phyloP scores from a whole-genome alignment of 208 protist species.

The Dictyostelium gargantuum region DNA sequence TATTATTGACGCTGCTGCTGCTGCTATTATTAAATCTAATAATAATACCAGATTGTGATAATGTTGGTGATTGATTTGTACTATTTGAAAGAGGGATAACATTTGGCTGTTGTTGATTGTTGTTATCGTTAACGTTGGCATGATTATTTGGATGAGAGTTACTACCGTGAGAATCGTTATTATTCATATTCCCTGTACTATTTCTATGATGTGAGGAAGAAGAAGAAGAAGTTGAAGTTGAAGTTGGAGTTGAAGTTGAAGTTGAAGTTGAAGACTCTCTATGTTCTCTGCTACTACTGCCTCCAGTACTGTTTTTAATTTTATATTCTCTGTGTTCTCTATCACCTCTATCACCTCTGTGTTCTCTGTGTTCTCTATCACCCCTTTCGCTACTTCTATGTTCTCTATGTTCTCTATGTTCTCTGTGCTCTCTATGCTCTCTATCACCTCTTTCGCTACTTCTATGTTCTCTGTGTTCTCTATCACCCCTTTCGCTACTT shows the following conservation, averaged over 20 bases:
- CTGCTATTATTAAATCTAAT: neutral
- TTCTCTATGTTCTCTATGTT: neutral
- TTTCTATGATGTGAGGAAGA: neutral
- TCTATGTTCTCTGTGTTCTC: neutral
- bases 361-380: neutral
- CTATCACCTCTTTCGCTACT: neutral
- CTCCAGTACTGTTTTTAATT: neutral
- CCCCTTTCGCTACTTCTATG: neutral
- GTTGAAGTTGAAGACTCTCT: neutral
- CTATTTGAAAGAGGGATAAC: conserved; percentile 4
- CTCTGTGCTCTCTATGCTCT: neutral
- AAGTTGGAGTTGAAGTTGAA: neutral
- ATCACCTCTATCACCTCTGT: neutral
- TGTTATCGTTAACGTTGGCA: neutral
- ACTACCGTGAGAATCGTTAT: too few relatives aligned
- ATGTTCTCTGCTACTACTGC: neutral
- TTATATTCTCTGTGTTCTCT: neutral
- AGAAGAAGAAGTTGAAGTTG: neutral
- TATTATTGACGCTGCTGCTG: neutral
- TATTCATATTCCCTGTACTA: too few relatives aligned
- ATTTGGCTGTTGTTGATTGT: neutral
- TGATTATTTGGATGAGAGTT: neutral
- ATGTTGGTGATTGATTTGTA: conserved; percentile 35
- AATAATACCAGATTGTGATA: conserved; percentile 11
- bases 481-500: neutral